A percentile compares a stretch with the other conserved stretches of the same genome.
These are phyloP conservation scores for Suillus lakei DNA, from an alignment of 768 basidiomycete species.

Conservation along the genomic window DNA sequence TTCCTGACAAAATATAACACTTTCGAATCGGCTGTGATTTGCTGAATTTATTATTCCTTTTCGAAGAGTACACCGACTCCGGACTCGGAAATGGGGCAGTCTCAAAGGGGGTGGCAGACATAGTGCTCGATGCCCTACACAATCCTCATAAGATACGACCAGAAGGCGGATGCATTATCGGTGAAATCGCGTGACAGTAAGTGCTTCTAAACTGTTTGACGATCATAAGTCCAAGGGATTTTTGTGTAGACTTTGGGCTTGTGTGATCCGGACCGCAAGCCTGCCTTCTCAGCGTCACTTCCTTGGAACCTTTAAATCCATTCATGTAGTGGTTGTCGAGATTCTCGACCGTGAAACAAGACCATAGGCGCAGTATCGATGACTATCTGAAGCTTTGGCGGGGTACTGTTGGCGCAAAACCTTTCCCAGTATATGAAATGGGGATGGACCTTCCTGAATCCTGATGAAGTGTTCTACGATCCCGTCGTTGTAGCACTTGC, in stretches of 20 bases:
- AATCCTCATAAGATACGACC: slow-evolving; percentile 11
- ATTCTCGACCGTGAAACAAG: slow-evolving; percentile 12
- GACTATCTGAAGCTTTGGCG: slow-evolving; percentile 39
- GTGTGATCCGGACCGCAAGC: neutral
- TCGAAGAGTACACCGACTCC: slow-evolving; percentile 39
- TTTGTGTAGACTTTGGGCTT: slow-evolving; percentile 14
- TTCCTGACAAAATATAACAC: slow-evolving; percentile 16
- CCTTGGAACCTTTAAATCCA: slow-evolving; percentile 3
- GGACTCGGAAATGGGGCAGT: slow-evolving; percentile 3
- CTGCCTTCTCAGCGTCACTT: slow-evolving; percentile 12
- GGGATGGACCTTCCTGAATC: slow-evolving; percentile 39
- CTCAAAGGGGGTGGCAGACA: neutral
- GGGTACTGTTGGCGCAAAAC: slow-evolving; percentile 33
- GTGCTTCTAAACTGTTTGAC: slow-evolving; percentile 31
- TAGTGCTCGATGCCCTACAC: slow-evolving; percentile 13
- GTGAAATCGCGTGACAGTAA: slow-evolving; percentile 14
- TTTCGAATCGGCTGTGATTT: slow-evolving; percentile 34
- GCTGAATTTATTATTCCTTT: slow-evolving; percentile 36
- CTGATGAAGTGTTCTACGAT: slow-evolving; percentile 39
- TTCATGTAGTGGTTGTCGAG: slow-evolving; percentile 4
- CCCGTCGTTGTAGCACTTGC: slow-evolving; percentile 15
- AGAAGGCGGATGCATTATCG: slow-evolving; percentile 13
- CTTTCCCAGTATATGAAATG: slow-evolving; percentile 35
- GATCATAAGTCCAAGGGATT: neutral
- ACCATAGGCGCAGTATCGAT: slow-evolving; percentile 27